These are phyloP conservation scores for Aspergillus kassunensis DNA, from an alignment of 495 filamentous ascomycete species.

Conservation along the genomic window DNA sequence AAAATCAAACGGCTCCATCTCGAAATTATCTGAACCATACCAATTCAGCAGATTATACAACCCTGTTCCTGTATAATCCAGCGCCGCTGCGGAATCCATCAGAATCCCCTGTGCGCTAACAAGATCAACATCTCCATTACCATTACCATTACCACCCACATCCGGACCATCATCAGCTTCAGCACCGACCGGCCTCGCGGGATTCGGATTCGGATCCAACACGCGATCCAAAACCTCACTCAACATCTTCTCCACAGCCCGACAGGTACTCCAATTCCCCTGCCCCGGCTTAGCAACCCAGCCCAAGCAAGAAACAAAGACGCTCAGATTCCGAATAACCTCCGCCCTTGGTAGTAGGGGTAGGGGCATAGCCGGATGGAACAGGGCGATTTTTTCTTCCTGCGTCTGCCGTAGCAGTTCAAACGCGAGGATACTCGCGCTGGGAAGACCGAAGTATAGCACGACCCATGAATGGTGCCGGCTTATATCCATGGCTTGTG, in stretches of 20 bases:
- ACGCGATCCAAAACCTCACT: conserved; percentile 41
- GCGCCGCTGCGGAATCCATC: no score
- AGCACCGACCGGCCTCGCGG: conserved; percentile 20
- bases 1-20: conserved; percentile 33
- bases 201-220: conserved; percentile 39
- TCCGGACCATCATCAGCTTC: no score
- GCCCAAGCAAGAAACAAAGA: conserved; percentile 56
- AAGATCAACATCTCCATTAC: no score
- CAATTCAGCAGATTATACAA: conserved; percentile 37
- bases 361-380: conserved; percentile 29
- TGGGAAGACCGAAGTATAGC: conserved; percentile 53
- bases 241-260: conserved; percentile 42
- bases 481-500: conserved; percentile 44
- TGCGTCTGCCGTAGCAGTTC: conserved; percentile 59
- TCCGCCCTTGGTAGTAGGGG: conserved; percentile 51
- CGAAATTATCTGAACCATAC: conserved; percentile 36
- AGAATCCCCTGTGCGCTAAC: no score
- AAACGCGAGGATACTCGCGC: conserved; percentile 56
- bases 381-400: no score
- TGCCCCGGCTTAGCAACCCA: conserved; percentile 51
- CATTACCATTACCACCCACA: no score
- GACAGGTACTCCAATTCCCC: conserved; percentile 52
- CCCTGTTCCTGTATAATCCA: conserved; percentile 10
- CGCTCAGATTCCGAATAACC: conserved; percentile 59
- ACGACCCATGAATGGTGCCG: conserved; percentile 56